Percentiles rank a stretch among this genome's conserved stretches.
Evolutionary conservation across 2,329 filamentous ascomycete species (phyloP).

Genomic region (Cordyceps militaris): DNA sequence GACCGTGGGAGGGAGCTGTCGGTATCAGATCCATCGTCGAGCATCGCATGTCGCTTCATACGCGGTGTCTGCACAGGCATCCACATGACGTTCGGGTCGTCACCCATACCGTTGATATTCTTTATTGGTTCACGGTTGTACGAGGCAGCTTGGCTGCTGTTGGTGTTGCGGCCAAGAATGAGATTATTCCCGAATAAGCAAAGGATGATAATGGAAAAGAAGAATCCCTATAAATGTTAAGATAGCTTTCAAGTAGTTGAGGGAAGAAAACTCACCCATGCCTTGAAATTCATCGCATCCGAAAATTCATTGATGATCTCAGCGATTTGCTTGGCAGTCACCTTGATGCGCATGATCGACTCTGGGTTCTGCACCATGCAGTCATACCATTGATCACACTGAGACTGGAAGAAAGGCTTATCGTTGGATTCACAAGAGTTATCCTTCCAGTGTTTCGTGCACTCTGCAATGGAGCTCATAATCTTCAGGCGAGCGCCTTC

Average conservation of each 20-base stretch:
- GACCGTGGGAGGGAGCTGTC: slow-evolving; percentile 41
- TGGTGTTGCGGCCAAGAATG: slow-evolving; percentile 32
- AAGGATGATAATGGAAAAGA: slow-evolving; percentile 42
- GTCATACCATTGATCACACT: slow-evolving; percentile 74
- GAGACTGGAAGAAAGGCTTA: slow-evolving; percentile 63
- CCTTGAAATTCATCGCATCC: slow-evolving; percentile 81
- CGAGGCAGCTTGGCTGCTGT: slow-evolving; percentile 17
- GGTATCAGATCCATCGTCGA: slow-evolving; percentile 43
- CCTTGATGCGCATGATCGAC: slow-evolving; percentile 68
- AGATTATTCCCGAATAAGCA: slow-evolving; percentile 46
- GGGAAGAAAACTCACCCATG: slow-evolving; percentile 41
- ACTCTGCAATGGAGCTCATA: slow-evolving; percentile 65
- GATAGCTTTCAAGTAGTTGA: background rate
- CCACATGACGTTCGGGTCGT: slow-evolving; percentile 40
- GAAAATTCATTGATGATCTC: slow-evolving; percentile 92
- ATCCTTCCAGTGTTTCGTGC: slow-evolving; percentile 62
- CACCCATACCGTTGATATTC: slow-evolving; percentile 19
- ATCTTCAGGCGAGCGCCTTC: slow-evolving; percentile 62
- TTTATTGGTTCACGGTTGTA: slow-evolving; percentile 20
- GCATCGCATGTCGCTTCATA: slow-evolving; percentile 34
- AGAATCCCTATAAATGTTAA: slow-evolving; percentile 37
- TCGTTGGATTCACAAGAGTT: slow-evolving; percentile 65
- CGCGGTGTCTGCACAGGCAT: slow-evolving; percentile 44
- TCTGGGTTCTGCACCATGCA: slow-evolving; percentile 84
- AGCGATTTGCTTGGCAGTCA: slow-evolving; percentile 82